Base-by-base conservation (phyloP, 2,329 filamentous ascomycete genomes). In the Colletotrichum cereale region DNA sequence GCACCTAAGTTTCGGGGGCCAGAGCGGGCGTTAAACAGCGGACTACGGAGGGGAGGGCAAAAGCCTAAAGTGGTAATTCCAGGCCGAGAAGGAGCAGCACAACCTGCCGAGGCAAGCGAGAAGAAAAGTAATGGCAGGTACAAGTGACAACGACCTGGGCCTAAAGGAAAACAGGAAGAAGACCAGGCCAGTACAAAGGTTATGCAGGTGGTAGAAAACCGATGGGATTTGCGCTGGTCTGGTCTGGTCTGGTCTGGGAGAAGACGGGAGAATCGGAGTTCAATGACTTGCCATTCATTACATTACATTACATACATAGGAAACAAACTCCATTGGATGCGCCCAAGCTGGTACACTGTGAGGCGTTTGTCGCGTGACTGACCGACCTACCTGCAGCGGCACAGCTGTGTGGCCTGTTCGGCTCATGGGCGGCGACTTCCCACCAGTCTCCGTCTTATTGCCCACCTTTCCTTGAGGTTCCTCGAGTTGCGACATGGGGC, bases 351-450 rank as follows among this genome's bases (percentile, higher is more conserved):
- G 42, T 52, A 68, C n/a, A n/a, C n/a, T n/a, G n/a, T 64, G 65
- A 67, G 52, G 65, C 62, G 65, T 71, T 71, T 60, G 68, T 71
- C 68, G 68, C 68, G 68, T 71, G 68, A 71, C 68, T 53, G 38
- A 44, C 16, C 58, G 38, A 44, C 16, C 58, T 58, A 55, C 38
- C 68, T 31, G 57, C 68, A 68, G 58, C 60, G 58, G 68, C 58
- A 71, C 68, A 71, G 65, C 56, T 62, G 57, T 36, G 52, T 38
- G 52, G 65, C 68, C 58, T 68, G 65, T 71, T 68, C 26, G 40
- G 50, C 40, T 44, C 64, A 58, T 52, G 29, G 21, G 26, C n/a
- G 34, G 26, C 29, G 31, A 62, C 42, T 57, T 57, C 31, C 44
- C 34, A 50, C 36, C 52, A 42, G 65, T 63, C 67, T 50, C 62